Base-by-base conservation (phyloP, 805 yeast species). In the Allodekkera sacchari region DNA sequence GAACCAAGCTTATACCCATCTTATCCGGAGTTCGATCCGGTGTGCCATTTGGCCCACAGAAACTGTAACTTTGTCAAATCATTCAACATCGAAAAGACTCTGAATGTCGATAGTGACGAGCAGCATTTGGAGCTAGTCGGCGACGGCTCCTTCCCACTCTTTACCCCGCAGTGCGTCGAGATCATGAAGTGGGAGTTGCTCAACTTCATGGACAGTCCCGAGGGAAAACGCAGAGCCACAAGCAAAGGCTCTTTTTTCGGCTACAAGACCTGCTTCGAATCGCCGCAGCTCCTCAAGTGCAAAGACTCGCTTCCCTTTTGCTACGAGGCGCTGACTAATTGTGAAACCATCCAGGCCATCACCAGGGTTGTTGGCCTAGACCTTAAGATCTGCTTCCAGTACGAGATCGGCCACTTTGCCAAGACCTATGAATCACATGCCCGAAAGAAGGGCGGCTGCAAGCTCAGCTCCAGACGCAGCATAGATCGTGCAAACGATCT, bases 341-440 rank as follows among this genome's bases (percentile, higher is more conserved):
- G 72, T 7, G 58, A 61, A 42, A 68, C 77, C 2, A 44, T 61
- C 37, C 66, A 63, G 24, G 59, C 69, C 25, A 48, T 74, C 16
- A 60, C 64, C 35, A 53, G 46, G 4, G 68, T 72, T 61, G 70
- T 79, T 1, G 77, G 76, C 0, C 68, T 66, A 19, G 72, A 67
- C 7, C 51, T 71, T 32, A 64, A 62, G 23, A 47, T 64, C 2
- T 55, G 69, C 20, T 48, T 61, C 52, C 77, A 72, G 34, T 71
- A 64, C 43, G 80, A 74, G 47, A 57, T 72, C 24, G 76, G 69
- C 4, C 74, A 68, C 38, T 48, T 48, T 33, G 45, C 53, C 5
- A 42, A 37, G 28, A 29, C 31, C 3, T 12, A 15, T 12, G 30
- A 9, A 8, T 31, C 16, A 10, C 25, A 15, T 22, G 13, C n/a